These are phyloP conservation scores for Pluteus cervinus DNA, from an alignment of 768 basidiomycete genomes.

Conservation along the genomic window DNA sequence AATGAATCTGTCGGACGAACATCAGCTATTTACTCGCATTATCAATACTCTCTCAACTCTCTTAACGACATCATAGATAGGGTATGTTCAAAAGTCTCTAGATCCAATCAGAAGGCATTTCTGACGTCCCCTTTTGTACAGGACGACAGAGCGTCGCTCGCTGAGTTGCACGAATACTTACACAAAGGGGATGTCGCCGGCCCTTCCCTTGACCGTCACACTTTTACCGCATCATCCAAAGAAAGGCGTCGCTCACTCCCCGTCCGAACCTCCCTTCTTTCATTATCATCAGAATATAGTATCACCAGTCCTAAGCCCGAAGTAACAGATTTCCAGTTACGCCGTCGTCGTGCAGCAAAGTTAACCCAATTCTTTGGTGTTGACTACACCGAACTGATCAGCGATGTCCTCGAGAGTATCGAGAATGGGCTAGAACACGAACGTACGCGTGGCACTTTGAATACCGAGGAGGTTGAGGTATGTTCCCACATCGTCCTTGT, in stretches of 20 bases:
- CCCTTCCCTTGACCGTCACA: slow-evolving; percentile 18
- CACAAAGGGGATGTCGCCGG: slow-evolving; percentile 22
- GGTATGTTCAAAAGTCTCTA: too few species aligned
- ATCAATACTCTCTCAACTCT: slow-evolving; percentile 78
- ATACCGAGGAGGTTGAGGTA: slow-evolving; percentile 69
- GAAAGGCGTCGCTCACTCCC: slow-evolving; percentile 66
- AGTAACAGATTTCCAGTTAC: slow-evolving; percentile 56
- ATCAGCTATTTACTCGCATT: slow-evolving; percentile 64
- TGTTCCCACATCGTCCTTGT: slow-evolving; percentile 18
- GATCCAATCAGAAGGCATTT: too few species aligned
- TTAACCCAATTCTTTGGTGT: slow-evolving; percentile 86
- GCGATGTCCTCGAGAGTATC: slow-evolving; percentile 75
- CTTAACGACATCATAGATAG: slow-evolving; percentile 73
- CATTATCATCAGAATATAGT: slow-evolving; percentile 48
- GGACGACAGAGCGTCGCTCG: slow-evolving; percentile 74
- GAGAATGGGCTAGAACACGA: slow-evolving; percentile 73
- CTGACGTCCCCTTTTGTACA: slow-evolving; percentile 23
- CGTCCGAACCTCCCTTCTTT: slow-evolving; percentile 52
- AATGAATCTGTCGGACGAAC: slow-evolving; percentile 13
- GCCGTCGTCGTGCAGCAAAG: slow-evolving; percentile 74
- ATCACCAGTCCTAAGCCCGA: slow-evolving; percentile 36
- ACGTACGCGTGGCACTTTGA: slow-evolving; percentile 52
- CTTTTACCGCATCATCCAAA: slow-evolving; percentile 32
- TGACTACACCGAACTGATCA: slow-evolving; percentile 72
- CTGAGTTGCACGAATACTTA: slow-evolving; percentile 68